Base-by-base conservation (phyloP, 805 yeast genomes). In the Zygosaccharomyces bisporus region DNA sequence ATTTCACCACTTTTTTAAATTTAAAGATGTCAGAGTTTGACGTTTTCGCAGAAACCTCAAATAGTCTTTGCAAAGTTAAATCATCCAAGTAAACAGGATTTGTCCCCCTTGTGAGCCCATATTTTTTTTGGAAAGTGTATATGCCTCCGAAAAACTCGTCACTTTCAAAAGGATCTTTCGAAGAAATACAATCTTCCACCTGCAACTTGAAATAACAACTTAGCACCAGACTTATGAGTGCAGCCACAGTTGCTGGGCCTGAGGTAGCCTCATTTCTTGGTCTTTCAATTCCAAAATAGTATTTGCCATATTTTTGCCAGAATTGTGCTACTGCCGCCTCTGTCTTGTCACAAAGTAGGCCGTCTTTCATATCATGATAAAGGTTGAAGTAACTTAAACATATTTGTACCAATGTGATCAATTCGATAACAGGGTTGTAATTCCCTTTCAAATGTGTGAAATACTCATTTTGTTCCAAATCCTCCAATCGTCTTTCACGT, bases 151-250 rank as follows among this genome's bases (percentile, higher is more conserved):
- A 74, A 54, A 91, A 84, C 39, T 74, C 75, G 42, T 81, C 83
- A 41, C 79, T 80, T 49, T 86, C 91, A 57, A 85, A 81, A 0
- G 95, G 91, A 58, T 93, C 98, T 57, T 87, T 13, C 80, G 93
- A 47, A 72, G 83, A 55, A 72, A 86, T 56, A 66, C 75, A 65
- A 60, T 77, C 66, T 58, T 76, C 74, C 8, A 82, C 68, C 39
- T 87, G 80, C 30, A 91, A 58, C 51, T 88, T 77, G 41, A 76
- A 73, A 39, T 80, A 73, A 37, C 86, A 75, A 44, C 88, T 80
- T 14, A 85, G 61, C 0, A 87, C 76, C 56, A 87, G 77, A 36
- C 97, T 93, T 6, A 93, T 64, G 1, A 93, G 71, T 0, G 93
- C 91, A 0, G 95, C 75, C 0, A 89, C 86, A 0, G 95, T 79